Evolutionary conservation across 805 yeast genomes (phyloP).

Genomic region (Saccharomycopsis guyanensis): DNA sequence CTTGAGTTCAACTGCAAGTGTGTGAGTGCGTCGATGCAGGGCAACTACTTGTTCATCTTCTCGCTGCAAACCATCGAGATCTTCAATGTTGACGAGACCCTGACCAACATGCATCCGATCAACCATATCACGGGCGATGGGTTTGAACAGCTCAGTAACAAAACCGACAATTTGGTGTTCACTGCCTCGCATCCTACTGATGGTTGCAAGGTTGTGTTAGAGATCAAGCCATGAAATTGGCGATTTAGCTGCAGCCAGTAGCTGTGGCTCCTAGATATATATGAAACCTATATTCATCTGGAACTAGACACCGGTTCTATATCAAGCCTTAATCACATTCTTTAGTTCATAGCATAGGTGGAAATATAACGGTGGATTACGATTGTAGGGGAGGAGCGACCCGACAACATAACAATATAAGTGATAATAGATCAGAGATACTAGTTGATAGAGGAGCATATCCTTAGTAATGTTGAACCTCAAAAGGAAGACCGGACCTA

Average conservation of each 20-base stretch:
- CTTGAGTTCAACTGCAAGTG: constrained; percentile 17
- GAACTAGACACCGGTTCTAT: too few relatives aligned
- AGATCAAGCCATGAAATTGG: constrained; percentile 1
- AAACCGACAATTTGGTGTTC: not conserved
- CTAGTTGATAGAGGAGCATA: too few relatives aligned
- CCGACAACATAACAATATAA: too few relatives aligned
- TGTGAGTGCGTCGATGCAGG: constrained; percentile 5
- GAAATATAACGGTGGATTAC: too few relatives aligned
- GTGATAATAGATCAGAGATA: too few relatives aligned
- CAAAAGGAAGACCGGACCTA: too few relatives aligned
- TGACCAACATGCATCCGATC: not conserved
- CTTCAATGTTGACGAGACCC: constrained; percentile 6
- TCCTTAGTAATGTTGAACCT: too few relatives aligned
- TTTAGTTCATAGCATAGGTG: too few relatives aligned
- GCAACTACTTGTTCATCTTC: constrained; percentile 7
- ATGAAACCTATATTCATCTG: too few relatives aligned
- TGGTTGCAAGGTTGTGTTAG: constrained; percentile 4
- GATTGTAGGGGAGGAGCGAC: too few relatives aligned
- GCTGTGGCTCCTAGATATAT: too few relatives aligned
- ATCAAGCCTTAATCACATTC: too few relatives aligned
- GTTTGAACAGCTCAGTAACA: constrained; percentile 10
- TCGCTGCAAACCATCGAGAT: constrained; percentile 12
- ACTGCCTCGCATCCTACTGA: constrained; percentile 7
- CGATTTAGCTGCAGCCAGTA: not conserved
- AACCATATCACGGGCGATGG: constrained; percentile 13